phyloP scores from a whole-genome alignment of 495 filamentous ascomycete species.

The Antarctomyces pellizariae region DNA sequence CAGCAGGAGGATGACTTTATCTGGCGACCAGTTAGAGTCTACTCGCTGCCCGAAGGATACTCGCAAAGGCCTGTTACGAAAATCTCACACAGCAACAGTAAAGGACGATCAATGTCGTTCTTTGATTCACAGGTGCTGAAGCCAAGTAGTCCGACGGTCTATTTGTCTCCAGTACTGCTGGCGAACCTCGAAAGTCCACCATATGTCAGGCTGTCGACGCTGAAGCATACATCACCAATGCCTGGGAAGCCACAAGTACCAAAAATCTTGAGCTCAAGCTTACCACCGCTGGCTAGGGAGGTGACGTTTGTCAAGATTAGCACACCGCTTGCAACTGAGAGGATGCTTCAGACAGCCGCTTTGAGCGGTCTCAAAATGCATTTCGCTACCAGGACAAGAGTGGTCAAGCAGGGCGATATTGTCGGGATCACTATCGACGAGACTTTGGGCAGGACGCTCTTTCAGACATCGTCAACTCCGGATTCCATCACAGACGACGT shows the following conservation, averaged over 20 bases:
- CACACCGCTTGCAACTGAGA: constrained; percentile 68
- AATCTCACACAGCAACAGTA: constrained; percentile 23
- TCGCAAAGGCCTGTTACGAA: constrained; percentile 27
- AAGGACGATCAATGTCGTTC: constrained; percentile 24
- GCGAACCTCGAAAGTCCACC: constrained; percentile 56
- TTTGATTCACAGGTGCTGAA: constrained; percentile 29
- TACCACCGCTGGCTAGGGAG: constrained; percentile 71
- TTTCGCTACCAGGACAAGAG: constrained; percentile 53
- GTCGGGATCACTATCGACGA: constrained; percentile 74
- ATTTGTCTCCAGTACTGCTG: constrained; percentile 65
- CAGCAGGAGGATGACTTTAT: constrained; percentile 22
- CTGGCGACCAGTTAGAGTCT: constrained; percentile 65
- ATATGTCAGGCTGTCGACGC: constrained; percentile 46
- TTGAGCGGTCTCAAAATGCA: constrained; percentile 68
- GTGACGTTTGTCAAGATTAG: constrained; percentile 77
- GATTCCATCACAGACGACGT: constrained; percentile 46
- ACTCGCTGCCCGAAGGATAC: constrained; percentile 55
- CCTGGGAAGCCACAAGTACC: constrained; percentile 16
- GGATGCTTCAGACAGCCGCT: constrained; percentile 56
- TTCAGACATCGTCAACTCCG: constrained; percentile 27
- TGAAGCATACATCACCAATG: constrained; percentile 23
- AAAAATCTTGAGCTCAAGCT: constrained; percentile 30
- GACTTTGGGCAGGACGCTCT: constrained; percentile 49
- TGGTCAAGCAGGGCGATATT: constrained; percentile 67
- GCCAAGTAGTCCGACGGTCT: constrained; percentile 33